A percentile compares a stretch with the other conserved stretches of the same genome.
Evolutionary conservation across 139 green algal genomes (phyloP).

Genomic region (Ulvella scutata): DNA sequence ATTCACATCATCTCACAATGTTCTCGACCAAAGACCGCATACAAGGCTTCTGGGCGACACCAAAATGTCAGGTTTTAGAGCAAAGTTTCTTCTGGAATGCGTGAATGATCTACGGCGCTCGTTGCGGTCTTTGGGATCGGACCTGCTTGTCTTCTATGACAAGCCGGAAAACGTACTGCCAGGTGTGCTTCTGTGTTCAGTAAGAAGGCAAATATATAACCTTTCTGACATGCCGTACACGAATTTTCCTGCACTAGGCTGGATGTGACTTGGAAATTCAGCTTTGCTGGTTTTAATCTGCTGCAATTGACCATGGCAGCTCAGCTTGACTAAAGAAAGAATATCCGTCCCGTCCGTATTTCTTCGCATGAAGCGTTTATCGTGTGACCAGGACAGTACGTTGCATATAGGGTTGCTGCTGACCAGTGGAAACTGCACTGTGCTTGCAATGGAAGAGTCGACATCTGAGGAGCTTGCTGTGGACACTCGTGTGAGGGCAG

Average conservation of each 20-base stretch:
- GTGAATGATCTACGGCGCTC: slow-evolving; percentile 57
- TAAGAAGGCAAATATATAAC: too few relatives aligned
- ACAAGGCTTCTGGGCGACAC: neutral
- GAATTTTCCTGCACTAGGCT: too few relatives aligned
- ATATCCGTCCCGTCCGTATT: too few relatives aligned
- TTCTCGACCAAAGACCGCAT: neutral
- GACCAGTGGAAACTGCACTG: slow-evolving; percentile 7
- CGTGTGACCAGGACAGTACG: too few relatives aligned
- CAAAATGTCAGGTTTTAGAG: slow-evolving; percentile 11
- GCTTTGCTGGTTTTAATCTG: too few relatives aligned
- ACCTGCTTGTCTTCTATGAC: slow-evolving; percentile 65
- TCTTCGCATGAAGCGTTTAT: too few relatives aligned
- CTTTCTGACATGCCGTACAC: too few relatives aligned
- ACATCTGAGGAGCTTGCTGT: slow-evolving; percentile 55
- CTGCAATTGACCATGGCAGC: too few relatives aligned
- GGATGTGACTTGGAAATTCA: too few relatives aligned
- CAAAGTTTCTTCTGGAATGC: slow-evolving; percentile 69
- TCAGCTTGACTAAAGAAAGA: too few relatives aligned
- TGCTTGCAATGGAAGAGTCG: slow-evolving; percentile 57
- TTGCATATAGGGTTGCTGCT: slow-evolving; percentile 7
- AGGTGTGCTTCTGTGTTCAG: slow-evolving; percentile 9
- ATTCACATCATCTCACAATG: slow-evolving; percentile 5
- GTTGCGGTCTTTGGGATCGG: slow-evolving; percentile 34
- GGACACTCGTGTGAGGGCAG: slow-evolving; percentile 14
- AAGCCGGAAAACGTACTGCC: slow-evolving; percentile 60